A percentile compares a stretch with the other conserved stretches of the same genome.
Evolutionary conservation across 805 yeast species (phyloP).

Genomic region (Cyberlindnera euphorbiae): DNA sequence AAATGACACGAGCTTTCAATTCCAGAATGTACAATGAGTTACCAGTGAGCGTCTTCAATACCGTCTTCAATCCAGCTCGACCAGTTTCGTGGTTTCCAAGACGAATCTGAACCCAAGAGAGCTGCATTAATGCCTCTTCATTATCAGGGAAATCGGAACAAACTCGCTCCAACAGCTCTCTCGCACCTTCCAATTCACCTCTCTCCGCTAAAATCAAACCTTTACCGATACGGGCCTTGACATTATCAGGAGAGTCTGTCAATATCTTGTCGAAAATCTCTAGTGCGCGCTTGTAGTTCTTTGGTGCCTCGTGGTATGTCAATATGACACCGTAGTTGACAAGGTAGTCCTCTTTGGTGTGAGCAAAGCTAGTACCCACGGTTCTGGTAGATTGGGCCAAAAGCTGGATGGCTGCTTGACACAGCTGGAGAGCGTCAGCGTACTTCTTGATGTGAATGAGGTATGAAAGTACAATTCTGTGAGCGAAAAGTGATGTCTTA

Average conservation of each 20-base stretch:
- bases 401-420: constrained; percentile 54
- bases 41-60: constrained; percentile 38
- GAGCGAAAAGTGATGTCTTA: constrained; percentile 50
- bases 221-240: constrained; percentile 72
- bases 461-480: constrained; percentile 59
- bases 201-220: constrained; percentile 72
- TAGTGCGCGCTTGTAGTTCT: constrained; percentile 72
- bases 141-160: constrained; percentile 46
- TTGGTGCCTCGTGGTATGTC: constrained; percentile 87
- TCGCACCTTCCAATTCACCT: constrained; percentile 52
- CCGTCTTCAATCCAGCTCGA: constrained; percentile 39
- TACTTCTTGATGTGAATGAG: constrained; percentile 60
- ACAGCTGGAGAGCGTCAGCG: constrained; percentile 52
- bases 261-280: constrained; percentile 64
- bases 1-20: constrained; percentile 52
- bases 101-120: constrained; percentile 73
- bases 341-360: constrained; percentile 55
- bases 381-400: constrained; percentile 44
- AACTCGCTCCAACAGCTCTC: constrained; percentile 45
- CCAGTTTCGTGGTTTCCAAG: constrained; percentile 49
- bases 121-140: constrained; percentile 57
- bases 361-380: constrained; percentile 42
- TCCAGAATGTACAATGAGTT: constrained; percentile 49
- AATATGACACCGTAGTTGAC: constrained; percentile 70
- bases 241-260: constrained; percentile 38